Conservation (phyloP, 768 basidiomycete genomes). For the Chiua virens region DNA sequence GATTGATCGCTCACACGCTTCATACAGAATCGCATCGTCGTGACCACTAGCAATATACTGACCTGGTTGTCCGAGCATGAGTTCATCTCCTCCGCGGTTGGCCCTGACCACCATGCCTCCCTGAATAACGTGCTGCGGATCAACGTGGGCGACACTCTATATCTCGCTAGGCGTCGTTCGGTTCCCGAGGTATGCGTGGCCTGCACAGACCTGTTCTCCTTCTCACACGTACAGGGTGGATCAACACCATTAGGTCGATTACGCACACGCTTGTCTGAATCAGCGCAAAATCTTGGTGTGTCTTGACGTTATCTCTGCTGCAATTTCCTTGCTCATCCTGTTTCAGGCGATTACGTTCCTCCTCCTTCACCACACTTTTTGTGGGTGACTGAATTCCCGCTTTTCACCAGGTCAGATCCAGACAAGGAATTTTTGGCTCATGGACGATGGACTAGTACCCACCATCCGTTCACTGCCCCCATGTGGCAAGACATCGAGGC, state of each 20-base stretch:
- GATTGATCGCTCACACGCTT: constrained; percentile 7
- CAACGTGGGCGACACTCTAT: constrained; percentile 54
- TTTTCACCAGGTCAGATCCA: constrained; percentile 82
- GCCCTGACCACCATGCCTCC: constrained; percentile 26
- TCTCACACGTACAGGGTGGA: constrained; percentile 62
- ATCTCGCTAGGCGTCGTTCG: constrained; percentile 52
- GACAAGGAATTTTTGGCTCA: constrained; percentile 86
- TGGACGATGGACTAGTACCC: constrained; percentile 89
- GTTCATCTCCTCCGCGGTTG: constrained; percentile 23
- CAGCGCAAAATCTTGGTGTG: constrained; percentile 64
- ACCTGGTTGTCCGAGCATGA: constrained; percentile 48
- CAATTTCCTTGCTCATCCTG: constrained; percentile 8
- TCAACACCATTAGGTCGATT: constrained; percentile 78
- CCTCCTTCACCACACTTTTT: constrained; percentile 74
- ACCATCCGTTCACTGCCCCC: constrained; percentile 96
- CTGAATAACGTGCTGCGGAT: constrained; percentile 46
- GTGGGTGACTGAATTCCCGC: constrained; percentile 95
- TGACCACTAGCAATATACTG: constrained; percentile 45
- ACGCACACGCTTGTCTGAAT: constrained; percentile 64
- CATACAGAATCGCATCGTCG: constrained; percentile 47
- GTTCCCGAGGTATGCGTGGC: constrained; percentile 48
- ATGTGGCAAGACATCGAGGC: constrained; percentile 85
- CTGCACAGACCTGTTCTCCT: constrained; percentile 2
- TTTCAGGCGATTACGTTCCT: constrained; percentile 56
- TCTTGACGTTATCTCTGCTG: constrained; percentile 12